These are phyloP conservation scores for Russula ochroleuca DNA, from an alignment of 768 basidiomycete species.

Conservation along the genomic window DNA sequence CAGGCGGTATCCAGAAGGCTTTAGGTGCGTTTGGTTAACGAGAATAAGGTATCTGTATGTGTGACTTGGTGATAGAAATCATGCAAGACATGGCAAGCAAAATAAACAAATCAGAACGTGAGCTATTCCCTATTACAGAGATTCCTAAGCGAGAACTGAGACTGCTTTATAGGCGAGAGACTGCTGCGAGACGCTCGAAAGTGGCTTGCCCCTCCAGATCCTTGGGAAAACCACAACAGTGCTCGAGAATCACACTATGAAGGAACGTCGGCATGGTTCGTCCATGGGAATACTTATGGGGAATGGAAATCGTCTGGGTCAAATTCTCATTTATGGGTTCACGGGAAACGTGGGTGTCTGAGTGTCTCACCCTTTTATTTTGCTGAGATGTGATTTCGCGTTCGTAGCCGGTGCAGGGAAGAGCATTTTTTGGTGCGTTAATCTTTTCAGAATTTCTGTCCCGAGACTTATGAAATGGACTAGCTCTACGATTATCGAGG, in stretches of 20 bases:
- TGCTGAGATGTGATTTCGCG: background rate
- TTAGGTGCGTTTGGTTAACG: background rate
- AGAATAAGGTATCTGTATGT: background rate
- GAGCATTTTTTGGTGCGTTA: background rate
- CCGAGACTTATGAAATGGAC: background rate
- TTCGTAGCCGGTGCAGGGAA: background rate
- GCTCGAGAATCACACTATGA: background rate
- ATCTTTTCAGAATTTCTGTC: background rate
- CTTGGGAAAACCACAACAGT: background rate
- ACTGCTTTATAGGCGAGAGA: background rate
- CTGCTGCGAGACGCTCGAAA: background rate
- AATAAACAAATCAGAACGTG: background rate
- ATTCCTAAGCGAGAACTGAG: background rate
- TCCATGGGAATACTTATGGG: background rate
- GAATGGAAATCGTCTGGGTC: constrained; percentile 4
- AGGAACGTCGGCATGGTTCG: constrained; percentile 6
- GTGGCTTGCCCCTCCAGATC: constrained; percentile 1
- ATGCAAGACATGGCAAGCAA: background rate
- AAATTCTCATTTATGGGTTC: constrained; percentile 2
- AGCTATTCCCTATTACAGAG: background rate
- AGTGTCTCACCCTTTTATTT: background rate
- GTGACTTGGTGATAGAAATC: background rate
- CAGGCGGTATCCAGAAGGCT: background rate
- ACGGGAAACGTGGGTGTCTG: background rate
- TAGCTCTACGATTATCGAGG: background rate